phyloP scores from a whole-genome alignment of 352 stramenopile genomes.

The Globisporangium takayamanum region DNA sequence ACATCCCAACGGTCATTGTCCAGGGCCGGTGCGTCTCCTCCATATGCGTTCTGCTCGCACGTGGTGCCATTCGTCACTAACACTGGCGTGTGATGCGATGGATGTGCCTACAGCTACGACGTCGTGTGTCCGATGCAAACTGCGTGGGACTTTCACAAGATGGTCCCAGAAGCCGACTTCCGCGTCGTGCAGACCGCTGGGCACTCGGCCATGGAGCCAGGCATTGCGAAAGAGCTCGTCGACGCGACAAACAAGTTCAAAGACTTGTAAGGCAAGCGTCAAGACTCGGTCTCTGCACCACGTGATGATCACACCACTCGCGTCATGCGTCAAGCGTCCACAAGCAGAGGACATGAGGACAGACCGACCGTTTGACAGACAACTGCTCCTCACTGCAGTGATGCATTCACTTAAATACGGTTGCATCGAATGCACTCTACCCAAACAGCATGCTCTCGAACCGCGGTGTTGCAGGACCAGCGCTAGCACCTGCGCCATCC shows the following conservation, averaged over 20 bases:
- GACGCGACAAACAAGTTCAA: slow-evolving; percentile 69
- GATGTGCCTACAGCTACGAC: slow-evolving; percentile 51
- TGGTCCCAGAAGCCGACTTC: slow-evolving; percentile 63
- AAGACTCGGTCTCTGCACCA: too few species aligned
- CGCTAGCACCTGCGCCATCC: not conserved
- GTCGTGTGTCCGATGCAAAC: slow-evolving; percentile 86
- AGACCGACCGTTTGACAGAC: not conserved
- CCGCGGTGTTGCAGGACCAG: not conserved
- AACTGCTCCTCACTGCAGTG: not conserved
- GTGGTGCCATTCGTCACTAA: not conserved
- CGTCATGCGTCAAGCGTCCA: too few species aligned
- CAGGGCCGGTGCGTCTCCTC: slow-evolving; percentile 57
- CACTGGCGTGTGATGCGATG: too few species aligned
- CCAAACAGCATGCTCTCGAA: slow-evolving; percentile 8
- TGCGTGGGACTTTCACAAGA: slow-evolving; percentile 84
- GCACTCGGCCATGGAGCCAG: slow-evolving; percentile 69
- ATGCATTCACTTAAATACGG: not conserved
- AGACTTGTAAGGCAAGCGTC: slow-evolving; percentile 7
- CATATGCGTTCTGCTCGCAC: not conserved
- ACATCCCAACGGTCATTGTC: slow-evolving; percentile 90
- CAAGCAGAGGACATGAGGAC: not conserved
- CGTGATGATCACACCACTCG: too few species aligned
- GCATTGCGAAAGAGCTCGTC: slow-evolving; percentile 67
- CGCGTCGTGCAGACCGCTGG: slow-evolving; percentile 67
- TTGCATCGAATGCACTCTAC: not conserved